Evolutionary conservation across 208 protist species (phyloP).

Genomic region (Strigomonas galati): DNA sequence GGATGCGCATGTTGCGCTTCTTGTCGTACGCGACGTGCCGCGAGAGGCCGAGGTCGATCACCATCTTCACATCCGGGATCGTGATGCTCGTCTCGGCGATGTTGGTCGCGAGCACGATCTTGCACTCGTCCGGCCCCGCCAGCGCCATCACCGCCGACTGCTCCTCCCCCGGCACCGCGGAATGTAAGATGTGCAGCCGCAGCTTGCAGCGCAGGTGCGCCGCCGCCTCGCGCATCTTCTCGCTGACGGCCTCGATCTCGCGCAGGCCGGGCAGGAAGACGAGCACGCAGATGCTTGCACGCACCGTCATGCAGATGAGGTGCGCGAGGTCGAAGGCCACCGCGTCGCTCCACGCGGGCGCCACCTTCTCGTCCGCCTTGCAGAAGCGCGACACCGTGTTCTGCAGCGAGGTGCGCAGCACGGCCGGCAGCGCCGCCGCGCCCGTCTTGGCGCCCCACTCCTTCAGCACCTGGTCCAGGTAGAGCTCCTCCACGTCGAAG

Average conservation of each 20-base stretch:
- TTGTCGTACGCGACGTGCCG: conserved; percentile 20
- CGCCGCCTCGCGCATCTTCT: conserved; percentile 9
- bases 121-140: conserved; percentile 24
- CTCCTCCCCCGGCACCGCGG: conserved; percentile 15
- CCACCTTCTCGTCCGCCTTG: background rate
- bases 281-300: conserved; percentile 22
- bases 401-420: background rate
- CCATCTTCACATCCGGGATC: conserved; percentile 86
- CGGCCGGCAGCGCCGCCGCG: background rate
- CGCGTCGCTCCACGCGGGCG: background rate
- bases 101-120: conserved; percentile 92
- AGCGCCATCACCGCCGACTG: conserved; percentile 14
- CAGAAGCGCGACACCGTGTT: conserved; percentile 5
- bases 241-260: conserved; percentile 26
- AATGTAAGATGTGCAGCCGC: conserved; percentile 21
- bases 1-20: conserved; percentile 15
- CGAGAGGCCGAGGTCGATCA: conserved; percentile 71
- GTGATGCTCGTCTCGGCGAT: conserved; percentile 93
- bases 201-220: conserved; percentile 3
- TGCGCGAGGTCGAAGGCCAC: conserved; percentile 9
- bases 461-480: conserved; percentile 13
- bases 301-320: conserved; percentile 15
- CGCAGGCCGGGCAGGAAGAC: conserved; percentile 36
- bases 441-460: no score
- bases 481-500: conserved; percentile 20